A percentile compares a stretch with the other conserved stretches of the same genome.
These are phyloP conservation scores for Clitopilus hobsonii DNA, from an alignment of 768 basidiomycete genomes.

Conservation along the genomic window DNA sequence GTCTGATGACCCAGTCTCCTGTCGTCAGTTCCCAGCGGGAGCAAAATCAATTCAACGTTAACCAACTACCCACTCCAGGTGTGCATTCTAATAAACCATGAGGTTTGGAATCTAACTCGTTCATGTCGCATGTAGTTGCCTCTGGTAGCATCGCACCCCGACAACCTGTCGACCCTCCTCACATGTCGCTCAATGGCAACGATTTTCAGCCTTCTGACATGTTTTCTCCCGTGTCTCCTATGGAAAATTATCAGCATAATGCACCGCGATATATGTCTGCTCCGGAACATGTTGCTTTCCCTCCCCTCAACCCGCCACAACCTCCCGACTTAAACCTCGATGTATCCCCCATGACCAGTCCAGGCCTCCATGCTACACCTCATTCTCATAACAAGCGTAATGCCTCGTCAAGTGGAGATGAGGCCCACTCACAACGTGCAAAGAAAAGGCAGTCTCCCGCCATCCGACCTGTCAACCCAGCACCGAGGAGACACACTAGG, in stretches of 20 bases:
- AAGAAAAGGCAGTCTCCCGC: conserved; percentile 55
- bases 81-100: conserved; percentile 15
- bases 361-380: conserved; percentile 49
- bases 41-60: conserved; percentile 36
- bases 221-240: conserved; percentile 9
- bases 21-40: conserved; percentile 22
- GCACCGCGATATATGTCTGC: conserved; percentile 46
- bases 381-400: conserved; percentile 41
- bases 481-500: conserved; percentile 20
- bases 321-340: conserved; percentile 62
- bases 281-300: conserved; percentile 72
- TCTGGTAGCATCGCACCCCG: conserved; percentile 66
- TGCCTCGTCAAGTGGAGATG: conserved; percentile 54
- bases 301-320: conserved; percentile 28
- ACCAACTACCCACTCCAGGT: conserved; percentile 72
- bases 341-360: conserved; percentile 76
- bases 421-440: conserved; percentile 32
- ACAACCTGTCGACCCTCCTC: conserved; percentile 52
- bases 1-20: conserved; percentile 29
- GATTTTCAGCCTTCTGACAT: conserved; percentile 21
- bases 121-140: conserved; percentile 33
- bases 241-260: conserved; percentile 9
- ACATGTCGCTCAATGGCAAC: conserved; percentile 48
- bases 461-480: conserved; percentile 30
- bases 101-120: neutral